A percentile compares a stretch with the other conserved stretches of the same genome.
phyloP scores from a whole-genome alignment of 78 protist species.

The Acrasis kona region DNA sequence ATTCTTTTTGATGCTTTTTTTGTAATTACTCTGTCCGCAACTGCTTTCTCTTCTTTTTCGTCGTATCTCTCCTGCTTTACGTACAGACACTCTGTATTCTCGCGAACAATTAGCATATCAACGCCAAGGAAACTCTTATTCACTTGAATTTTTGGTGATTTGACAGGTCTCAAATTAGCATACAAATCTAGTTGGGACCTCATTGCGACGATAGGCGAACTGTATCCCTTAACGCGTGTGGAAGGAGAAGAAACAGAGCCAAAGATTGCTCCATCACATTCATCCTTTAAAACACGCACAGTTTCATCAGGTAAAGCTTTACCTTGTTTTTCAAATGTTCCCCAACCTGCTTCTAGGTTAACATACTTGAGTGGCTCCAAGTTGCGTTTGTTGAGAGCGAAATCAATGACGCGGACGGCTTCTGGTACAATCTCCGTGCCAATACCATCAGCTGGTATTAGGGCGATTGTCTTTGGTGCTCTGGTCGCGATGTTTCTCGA shows the following conservation, averaged over 20 bases:
- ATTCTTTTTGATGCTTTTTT: neutral
- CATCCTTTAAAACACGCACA: neutral
- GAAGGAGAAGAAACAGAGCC: neutral
- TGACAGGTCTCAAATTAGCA: constrained; percentile 18
- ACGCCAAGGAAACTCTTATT: constrained; percentile 13
- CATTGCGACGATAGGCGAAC: constrained; percentile 18
- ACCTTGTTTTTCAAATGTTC: neutral
- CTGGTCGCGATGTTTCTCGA: too few species aligned
- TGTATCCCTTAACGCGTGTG: neutral
- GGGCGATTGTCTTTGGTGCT: neutral
- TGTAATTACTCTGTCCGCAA: neutral
- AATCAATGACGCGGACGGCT: neutral
- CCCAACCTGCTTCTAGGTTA: neutral
- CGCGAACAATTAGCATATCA: constrained; percentile 69
- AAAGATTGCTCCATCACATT: constrained; percentile 1
- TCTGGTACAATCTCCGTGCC: neutral
- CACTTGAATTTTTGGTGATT: neutral
- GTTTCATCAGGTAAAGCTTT: constrained; percentile 1
- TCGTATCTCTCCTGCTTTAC: constrained; percentile 62
- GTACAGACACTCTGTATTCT: constrained; percentile 85
- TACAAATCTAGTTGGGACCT: constrained; percentile 7
- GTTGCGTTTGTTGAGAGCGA: too few species aligned
- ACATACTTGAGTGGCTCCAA: too few species aligned
- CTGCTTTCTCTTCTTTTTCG: neutral
- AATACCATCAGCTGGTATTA: constrained; percentile 1